Percentiles rank a stretch among this genome's conserved stretches.
These are phyloP conservation scores for Lichtheimia corymbifera DNA, from an alignment of 371 early-diverging fungal species.

Conservation along the genomic window DNA sequence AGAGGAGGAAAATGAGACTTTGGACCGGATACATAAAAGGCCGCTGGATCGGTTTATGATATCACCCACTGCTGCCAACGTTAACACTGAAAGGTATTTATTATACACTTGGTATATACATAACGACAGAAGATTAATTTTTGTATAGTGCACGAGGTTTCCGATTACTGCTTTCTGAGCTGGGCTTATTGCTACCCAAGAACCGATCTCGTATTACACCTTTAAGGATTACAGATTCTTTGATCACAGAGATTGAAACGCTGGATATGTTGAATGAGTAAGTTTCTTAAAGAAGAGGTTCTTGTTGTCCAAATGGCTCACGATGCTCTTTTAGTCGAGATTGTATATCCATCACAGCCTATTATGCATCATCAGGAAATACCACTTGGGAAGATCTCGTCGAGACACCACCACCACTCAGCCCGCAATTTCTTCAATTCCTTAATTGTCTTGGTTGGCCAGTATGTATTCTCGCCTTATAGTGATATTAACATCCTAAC, in stretches of 20 bases:
- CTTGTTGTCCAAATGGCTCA: background rate
- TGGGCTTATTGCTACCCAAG: constrained; percentile 64
- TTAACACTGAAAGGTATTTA: constrained; percentile 27
- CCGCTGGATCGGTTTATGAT: constrained; percentile 9
- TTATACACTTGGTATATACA: background rate
- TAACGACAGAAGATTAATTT: background rate
- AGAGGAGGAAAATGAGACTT: constrained; percentile 15
- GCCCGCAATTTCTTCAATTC: constrained; percentile 68
- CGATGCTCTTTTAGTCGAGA: constrained; percentile 57
- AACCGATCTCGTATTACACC: constrained; percentile 63
- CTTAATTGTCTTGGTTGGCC: constrained; percentile 74
- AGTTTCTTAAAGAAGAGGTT: constrained; percentile 7
- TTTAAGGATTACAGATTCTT: constrained; percentile 57
- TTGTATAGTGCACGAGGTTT: constrained; percentile 49
- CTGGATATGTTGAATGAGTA: constrained; percentile 73
- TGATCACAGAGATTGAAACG: constrained; percentile 66
- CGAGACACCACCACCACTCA: constrained; percentile 46
- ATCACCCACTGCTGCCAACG: constrained; percentile 19
- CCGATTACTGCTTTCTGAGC: constrained; percentile 64
- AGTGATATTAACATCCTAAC: too few relatives aligned
- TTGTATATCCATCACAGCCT: constrained; percentile 65
- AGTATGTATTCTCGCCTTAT: constrained; percentile 34
- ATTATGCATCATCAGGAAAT: constrained; percentile 61
- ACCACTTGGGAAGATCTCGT: constrained; percentile 58
- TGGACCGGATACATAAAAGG: constrained; percentile 1